Conservation (phyloP, 2,329 filamentous ascomycete genomes). For the Ophiostoma sp. region DNA sequence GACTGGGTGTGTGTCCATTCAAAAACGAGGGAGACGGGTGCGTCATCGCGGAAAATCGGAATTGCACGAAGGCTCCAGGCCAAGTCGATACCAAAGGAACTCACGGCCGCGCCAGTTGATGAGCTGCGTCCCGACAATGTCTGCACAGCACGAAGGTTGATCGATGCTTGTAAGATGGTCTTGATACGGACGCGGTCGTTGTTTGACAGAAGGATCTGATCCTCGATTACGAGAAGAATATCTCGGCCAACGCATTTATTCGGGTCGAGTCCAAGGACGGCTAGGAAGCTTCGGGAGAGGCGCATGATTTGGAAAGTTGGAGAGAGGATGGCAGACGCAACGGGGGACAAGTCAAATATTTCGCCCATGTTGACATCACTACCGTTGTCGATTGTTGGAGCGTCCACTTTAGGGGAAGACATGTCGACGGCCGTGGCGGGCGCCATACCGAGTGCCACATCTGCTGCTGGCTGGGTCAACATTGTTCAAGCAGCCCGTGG, state of each 20-base stretch:
- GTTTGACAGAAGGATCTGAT: constrained; percentile 33
- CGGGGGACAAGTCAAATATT: constrained; percentile 37
- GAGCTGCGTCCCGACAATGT: constrained; percentile 29
- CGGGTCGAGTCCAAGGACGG: constrained; percentile 34
- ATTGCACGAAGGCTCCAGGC: constrained; percentile 39
- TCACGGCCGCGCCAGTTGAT: constrained; percentile 26
- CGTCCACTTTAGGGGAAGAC: not conserved
- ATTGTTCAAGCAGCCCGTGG: not conserved
- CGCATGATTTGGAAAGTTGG: constrained; percentile 36
- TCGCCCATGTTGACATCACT: constrained; percentile 30
- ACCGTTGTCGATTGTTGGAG: not conserved
- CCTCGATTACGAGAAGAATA: constrained; percentile 35
- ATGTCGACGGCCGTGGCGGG: not conserved
- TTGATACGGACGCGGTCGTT: constrained; percentile 35
- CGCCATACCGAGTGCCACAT: not conserved
- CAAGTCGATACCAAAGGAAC: not conserved
- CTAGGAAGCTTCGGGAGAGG: constrained; percentile 36
- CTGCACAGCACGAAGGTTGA: constrained; percentile 34
- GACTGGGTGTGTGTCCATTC: constrained; percentile 34
- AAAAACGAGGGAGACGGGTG: constrained; percentile 37
- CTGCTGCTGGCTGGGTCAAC: not conserved
- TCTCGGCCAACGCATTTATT: constrained; percentile 35
- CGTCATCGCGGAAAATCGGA: constrained; percentile 36
- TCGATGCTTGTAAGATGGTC: constrained; percentile 36
- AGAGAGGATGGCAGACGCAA: constrained; percentile 37